Base-by-base conservation (phyloP, 1,139 yeast species). In the Saccharomyces pastorianus region DNA sequence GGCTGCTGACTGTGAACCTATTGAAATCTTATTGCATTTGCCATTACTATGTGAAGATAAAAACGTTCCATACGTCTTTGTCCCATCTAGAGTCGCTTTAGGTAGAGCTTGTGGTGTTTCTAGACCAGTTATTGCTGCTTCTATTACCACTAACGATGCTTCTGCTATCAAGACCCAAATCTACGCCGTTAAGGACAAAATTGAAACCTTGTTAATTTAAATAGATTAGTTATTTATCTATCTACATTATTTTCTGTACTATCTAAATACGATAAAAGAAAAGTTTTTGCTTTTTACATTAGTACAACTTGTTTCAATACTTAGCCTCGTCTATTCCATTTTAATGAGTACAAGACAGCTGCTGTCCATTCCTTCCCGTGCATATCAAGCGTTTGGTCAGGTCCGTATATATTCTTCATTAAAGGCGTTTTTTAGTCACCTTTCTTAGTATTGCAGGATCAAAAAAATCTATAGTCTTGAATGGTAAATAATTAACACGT, bases 31-130 rank as follows among this genome's bases (percentile, higher is more conserved):
- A 73, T 84, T 95, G 75, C 99, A 95, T 76, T 82, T 95, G 75
- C 99, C 99, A 53, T 83, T 95, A 69, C 81, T 95, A 70, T 93
- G 99, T 77, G 99, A 93, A 79, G 99, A 93, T 78, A 93, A 93
- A 83, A 93, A 95, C 80, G 99, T 93, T 65, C 97, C 99, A 61
- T 93, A 93, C 80, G 98, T 93, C 61, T 93, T 93, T 68, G 98
- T 95, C 63, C 97, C 99, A 64, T 90, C 98, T 67, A 93, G 93
- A 82, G 86, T 95, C 69, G 99, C 99, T 62, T 82, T 95, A 68
- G 99, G 99, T 74, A 89, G 99, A 81, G 98, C 99, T 68, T 93
- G 99, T 80, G 99, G 99, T 79, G 99, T 95, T 64, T 89, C 98
- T 58, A 88, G 99, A 82, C 98, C 99, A 64, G 99, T 95, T 58